Percentiles rank a stretch among this genome's conserved stretches.
phyloP scores from a whole-genome alignment of 192 early-diverging fungal genomes.

The Coemansia sp. region DNA sequence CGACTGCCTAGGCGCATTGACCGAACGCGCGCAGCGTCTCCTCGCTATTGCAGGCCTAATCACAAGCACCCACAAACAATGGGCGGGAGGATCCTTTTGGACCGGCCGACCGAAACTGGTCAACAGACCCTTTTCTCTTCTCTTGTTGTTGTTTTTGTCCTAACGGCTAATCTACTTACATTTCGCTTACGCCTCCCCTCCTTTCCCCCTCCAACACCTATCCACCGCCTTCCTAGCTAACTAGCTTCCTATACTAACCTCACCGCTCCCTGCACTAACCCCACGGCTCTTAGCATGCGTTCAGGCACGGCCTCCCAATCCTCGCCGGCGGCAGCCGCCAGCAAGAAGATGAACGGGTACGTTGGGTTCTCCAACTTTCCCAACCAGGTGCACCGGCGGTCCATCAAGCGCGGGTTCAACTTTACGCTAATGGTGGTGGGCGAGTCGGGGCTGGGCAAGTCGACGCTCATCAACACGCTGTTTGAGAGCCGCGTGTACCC shows the following conservation, averaged over 20 bases:
- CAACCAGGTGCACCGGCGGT: conserved; percentile 88
- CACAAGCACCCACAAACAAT: too few species aligned
- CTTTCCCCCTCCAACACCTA: neutral
- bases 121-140: too few species aligned
- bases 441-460: conserved; percentile 92
- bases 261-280: neutral
- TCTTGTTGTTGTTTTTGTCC: neutral
- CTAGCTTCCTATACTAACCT: neutral
- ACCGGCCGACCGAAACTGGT: too few species aligned
- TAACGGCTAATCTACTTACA: neutral
- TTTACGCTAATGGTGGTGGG: conserved; percentile 97
- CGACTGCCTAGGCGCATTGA: too few species aligned
- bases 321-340: conserved; percentile 12
- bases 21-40: too few species aligned
- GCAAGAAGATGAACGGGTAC: conserved; percentile 66
- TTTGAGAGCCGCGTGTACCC: conserved; percentile 87
- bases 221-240: too few species aligned
- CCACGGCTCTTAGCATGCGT: conserved; percentile 6
- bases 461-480: conserved; percentile 94
- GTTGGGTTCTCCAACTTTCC: conserved; percentile 93
- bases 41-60: too few species aligned
- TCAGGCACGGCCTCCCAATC: conserved; percentile 2
- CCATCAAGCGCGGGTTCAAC: conserved; percentile 89
- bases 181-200: neutral
- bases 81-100: too few species aligned